A percentile compares a stretch with the other conserved stretches of the same genome.
These are phyloP conservation scores for Plantago major DNA, from an alignment of 257 asterid genomes.

Conservation along the genomic window DNA sequence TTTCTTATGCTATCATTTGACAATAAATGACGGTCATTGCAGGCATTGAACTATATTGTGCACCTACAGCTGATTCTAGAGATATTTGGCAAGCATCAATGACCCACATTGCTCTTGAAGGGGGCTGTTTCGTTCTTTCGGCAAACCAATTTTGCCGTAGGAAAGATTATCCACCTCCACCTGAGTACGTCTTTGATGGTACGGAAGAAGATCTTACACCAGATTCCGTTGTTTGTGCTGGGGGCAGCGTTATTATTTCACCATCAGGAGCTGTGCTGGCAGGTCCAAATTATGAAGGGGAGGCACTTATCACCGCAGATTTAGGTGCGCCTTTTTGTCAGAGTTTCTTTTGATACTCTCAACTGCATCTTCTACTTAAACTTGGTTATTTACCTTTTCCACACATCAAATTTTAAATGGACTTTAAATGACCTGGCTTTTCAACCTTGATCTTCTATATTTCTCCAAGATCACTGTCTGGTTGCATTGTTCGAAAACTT, in stretches of 20 bases:
- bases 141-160: constrained; percentile 95
- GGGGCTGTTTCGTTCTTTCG: constrained; percentile 90
- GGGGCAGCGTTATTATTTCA: constrained; percentile 91
- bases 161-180: constrained; percentile 93
- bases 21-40: background rate
- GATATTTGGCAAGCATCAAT: constrained; percentile 95
- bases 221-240: constrained; percentile 86
- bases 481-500: too few relatives aligned
- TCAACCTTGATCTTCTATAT: too few relatives aligned
- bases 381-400: too few relatives aligned
- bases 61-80: constrained; percentile 94
- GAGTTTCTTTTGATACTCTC: background rate
- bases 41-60: constrained; percentile 94
- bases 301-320: constrained; percentile 91
- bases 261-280: constrained; percentile 88
- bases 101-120: constrained; percentile 95
- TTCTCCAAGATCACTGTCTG: too few relatives aligned
- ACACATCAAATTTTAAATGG: too few relatives aligned
- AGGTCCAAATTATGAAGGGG: constrained; percentile 92
- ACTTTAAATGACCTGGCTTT: too few relatives aligned
- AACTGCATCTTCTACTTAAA: too few relatives aligned
- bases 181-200: constrained; percentile 66
- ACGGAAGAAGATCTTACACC: constrained; percentile 73
- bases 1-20: background rate
- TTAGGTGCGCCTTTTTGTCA: constrained; percentile 44